phyloP scores from a whole-genome alignment of 140 eudicot genomes.

The Artemisia princeps region DNA sequence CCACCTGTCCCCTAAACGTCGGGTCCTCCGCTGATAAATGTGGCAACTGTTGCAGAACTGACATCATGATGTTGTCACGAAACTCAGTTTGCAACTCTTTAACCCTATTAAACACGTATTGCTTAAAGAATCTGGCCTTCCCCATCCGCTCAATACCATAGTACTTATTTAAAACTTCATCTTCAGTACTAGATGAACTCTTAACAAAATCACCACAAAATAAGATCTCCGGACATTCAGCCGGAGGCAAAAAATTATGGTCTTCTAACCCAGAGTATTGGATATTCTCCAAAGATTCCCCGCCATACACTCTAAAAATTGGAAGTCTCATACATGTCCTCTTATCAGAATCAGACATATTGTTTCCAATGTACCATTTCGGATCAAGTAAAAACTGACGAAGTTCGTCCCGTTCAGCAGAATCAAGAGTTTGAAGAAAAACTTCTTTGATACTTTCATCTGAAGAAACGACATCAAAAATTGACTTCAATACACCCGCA shows the following conservation, averaged over 20 bases:
- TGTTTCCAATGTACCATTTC: constrained; percentile 70
- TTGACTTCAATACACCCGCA: constrained; percentile 64
- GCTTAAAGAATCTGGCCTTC: constrained; percentile 64
- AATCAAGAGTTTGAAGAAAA: constrained; percentile 46
- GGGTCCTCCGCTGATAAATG: constrained; percentile 80
- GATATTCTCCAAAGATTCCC: constrained; percentile 33
- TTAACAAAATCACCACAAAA: constrained; percentile 51
- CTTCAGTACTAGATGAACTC: constrained; percentile 51
- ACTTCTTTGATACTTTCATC: constrained; percentile 34
- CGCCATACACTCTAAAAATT: constrained; percentile 49
- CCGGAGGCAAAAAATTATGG: constrained; percentile 66
- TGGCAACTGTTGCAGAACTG: constrained; percentile 70
- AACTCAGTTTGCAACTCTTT: constrained; percentile 49
- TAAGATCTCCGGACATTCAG: constrained; percentile 46
- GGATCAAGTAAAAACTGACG: constrained; percentile 80
- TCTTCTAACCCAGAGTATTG: constrained; percentile 57
- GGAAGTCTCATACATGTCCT: constrained; percentile 70
- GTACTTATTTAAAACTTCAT: constrained; percentile 57
- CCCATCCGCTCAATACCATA: constrained; percentile 75
- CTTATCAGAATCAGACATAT: constrained; percentile 62
- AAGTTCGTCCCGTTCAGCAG: constrained; percentile 71
- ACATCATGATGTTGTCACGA: constrained; percentile 76
- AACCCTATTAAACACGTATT: constrained; percentile 52
- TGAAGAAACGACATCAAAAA: constrained; percentile 58
- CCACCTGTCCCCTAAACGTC: constrained; percentile 48